phyloP scores from a whole-genome alignment of 371 early-diverging fungal genomes.

The Basidiobolus meristosporus region DNA sequence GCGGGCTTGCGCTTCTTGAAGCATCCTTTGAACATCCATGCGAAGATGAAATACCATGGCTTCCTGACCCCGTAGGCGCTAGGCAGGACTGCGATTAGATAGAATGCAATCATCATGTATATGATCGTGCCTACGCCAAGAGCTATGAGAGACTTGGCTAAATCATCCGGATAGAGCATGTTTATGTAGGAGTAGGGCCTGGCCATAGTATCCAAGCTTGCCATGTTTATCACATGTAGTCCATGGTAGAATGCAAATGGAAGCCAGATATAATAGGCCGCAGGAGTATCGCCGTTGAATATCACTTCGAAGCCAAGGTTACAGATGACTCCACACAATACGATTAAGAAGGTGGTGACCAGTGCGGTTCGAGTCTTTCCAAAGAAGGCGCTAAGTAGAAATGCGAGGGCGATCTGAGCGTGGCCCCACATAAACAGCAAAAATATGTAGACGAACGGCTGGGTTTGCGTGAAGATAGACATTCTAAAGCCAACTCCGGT shows the following conservation, averaged over 20 bases:
- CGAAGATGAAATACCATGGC: constrained; percentile 41
- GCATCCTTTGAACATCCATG: constrained; percentile 14
- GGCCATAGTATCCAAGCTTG: constrained; percentile 10
- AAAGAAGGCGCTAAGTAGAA: constrained; percentile 40
- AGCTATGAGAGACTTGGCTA: no score
- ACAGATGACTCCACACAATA: constrained; percentile 33
- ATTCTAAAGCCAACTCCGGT: constrained; percentile 24
- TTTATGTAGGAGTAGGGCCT: no score
- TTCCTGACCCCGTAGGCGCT: constrained; percentile 37
- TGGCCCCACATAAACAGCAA: constrained; percentile 47
- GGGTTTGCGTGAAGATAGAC: constrained; percentile 35
- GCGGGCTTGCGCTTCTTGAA: constrained; percentile 1
- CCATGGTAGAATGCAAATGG: constrained; percentile 52
- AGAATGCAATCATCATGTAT: not conserved
- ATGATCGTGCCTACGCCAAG: not conserved
- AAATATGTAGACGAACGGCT: constrained; percentile 22
- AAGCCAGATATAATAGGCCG: constrained; percentile 42
- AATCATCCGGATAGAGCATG: no score
- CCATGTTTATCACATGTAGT: constrained; percentile 20
- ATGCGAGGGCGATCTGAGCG: constrained; percentile 34
- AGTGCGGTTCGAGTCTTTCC: constrained; percentile 28
- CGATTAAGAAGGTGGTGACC: constrained; percentile 28
- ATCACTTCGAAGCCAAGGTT: constrained; percentile 20
- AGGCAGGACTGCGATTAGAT: constrained; percentile 11
- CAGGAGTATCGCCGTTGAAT: not conserved